Conservation (phyloP, 73 alveolate genomes). For the Paramecium biaurelia region DNA sequence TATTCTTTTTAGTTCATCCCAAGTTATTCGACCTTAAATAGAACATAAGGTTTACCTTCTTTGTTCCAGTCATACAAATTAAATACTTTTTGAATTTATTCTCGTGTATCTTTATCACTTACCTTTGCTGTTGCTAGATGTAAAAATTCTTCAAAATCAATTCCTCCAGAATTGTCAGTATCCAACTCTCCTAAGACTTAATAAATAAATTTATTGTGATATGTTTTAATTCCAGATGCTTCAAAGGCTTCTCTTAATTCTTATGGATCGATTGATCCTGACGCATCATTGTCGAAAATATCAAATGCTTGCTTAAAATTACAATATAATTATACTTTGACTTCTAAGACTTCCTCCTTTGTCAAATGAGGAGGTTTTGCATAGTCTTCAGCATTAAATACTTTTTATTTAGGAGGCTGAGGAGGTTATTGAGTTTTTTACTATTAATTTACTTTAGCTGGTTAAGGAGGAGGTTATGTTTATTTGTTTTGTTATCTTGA, state of each 20-base stretch:
- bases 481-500: not conserved
- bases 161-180: conserved; percentile 91
- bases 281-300: conserved; percentile 86
- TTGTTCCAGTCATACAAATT: conserved; percentile 55
- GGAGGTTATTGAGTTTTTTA: not conserved
- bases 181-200: conserved; percentile 90
- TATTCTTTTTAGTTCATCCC: conserved; percentile 81
- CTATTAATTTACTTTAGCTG: not conserved
- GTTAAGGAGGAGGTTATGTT: not conserved
- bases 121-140: conserved; percentile 69
- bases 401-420: not conserved
- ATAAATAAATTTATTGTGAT: conserved; percentile 89
- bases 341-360: conserved; percentile 91
- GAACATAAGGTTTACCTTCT: not conserved
- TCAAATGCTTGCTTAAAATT: conserved; percentile 85
- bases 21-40: conserved; percentile 80
- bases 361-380: conserved; percentile 81
- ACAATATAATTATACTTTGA: conserved; percentile 53
- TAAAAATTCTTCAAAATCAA: conserved; percentile 92
- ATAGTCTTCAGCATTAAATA: conserved; percentile 59
- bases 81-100: conserved; percentile 75
- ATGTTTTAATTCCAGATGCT: conserved; percentile 80
- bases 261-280: conserved; percentile 92
- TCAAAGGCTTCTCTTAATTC: conserved; percentile 95
- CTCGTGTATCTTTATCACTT: conserved; percentile 61